phyloP scores from a whole-genome alignment of 139 green algal genomes.

The Chlamydomonas incerta region DNA sequence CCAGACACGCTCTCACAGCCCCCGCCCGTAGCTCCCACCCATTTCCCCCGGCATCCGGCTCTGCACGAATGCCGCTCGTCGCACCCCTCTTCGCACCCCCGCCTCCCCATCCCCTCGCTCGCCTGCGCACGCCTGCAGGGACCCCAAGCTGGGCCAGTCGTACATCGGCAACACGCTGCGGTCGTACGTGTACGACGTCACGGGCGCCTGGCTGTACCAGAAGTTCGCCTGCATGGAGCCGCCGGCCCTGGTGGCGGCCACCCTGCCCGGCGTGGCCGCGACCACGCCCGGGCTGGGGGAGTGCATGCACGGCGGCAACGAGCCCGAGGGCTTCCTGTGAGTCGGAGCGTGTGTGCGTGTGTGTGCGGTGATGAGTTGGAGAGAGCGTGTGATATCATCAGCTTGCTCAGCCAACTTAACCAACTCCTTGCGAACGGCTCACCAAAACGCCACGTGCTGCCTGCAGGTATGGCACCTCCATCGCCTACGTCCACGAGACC shows the following conservation, averaged over 20 bases:
- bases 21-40: too few species aligned
- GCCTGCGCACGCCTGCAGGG: not conserved
- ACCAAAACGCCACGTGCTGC: too few species aligned
- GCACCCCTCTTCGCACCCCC: too few species aligned
- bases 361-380: too few species aligned
- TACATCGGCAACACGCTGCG: constrained; percentile 27
- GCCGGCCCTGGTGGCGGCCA: not conserved
- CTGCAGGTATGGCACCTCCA: constrained; percentile 5
- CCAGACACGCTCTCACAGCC: too few species aligned
- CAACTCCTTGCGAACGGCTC: too few species aligned
- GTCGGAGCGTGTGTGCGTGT: too few species aligned
- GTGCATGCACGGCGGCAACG: constrained; percentile 3
- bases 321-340: constrained; percentile 29
- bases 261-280: not conserved
- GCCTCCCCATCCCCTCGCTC: too few species aligned
- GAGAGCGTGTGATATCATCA: too few species aligned
- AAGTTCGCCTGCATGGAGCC: constrained; percentile 31
- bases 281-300: constrained; percentile 5
- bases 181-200: constrained; percentile 12
- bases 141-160: constrained; percentile 3
- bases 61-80: too few species aligned
- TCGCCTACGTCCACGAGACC: constrained; percentile 15
- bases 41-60: too few species aligned
- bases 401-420: too few species aligned
- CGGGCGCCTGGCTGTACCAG: constrained; percentile 30